Evolutionary conservation across 202 grass and related monocot species (phyloP).

Genomic region (Panicum virgatum): DNA sequence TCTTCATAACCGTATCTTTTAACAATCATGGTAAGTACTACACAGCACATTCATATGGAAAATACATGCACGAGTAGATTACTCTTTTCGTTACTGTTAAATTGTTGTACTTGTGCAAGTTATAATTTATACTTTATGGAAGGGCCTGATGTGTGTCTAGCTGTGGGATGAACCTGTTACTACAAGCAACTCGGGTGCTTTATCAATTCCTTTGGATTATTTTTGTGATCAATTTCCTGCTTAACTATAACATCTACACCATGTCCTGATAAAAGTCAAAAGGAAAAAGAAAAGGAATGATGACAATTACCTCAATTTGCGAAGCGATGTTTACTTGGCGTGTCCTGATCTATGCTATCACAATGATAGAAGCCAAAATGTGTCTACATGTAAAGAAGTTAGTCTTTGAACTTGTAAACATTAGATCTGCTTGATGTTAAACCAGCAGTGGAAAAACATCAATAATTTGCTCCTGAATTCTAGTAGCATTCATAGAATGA

Average conservation of each 20-base stretch:
- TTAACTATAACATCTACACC: not conserved
- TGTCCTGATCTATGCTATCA: not conserved
- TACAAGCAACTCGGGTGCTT: not conserved
- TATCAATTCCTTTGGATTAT: not conserved
- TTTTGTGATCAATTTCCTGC: not conserved
- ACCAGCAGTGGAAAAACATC: not conserved
- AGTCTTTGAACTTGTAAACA: not conserved
- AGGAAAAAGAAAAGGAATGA: not conserved
- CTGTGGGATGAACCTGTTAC: not conserved
- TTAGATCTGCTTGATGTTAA: not conserved
- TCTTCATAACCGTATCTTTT: not conserved
- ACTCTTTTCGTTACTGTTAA: not conserved
- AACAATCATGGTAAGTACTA: not conserved
- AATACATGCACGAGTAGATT: not conserved
- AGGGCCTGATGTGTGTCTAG: not conserved
- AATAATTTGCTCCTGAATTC: not conserved
- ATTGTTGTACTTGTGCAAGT: not conserved
- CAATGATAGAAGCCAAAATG: not conserved
- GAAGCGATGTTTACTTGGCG: not conserved
- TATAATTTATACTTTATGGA: not conserved
- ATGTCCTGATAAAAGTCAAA: not conserved
- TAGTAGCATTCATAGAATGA: constrained; percentile 1
- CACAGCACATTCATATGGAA: not conserved
- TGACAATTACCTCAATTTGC: not conserved
- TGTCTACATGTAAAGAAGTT: not conserved